Percentiles rank a stretch among this genome's conserved stretches.
Conservation (phyloP, 805 yeast species). For the Lipomyces yamadae region DNA sequence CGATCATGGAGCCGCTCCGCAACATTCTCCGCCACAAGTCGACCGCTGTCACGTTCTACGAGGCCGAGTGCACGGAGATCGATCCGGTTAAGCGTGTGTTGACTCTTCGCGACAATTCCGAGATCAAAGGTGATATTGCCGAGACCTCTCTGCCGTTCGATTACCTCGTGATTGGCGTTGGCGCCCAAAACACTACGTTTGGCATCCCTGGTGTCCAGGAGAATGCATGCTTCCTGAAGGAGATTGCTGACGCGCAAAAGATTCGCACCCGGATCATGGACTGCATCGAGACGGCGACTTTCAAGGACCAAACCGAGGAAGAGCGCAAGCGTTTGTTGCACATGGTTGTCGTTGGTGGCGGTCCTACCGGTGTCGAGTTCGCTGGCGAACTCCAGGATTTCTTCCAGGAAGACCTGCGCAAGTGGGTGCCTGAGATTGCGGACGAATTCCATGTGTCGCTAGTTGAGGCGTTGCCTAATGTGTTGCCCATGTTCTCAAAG, state of each 20-base stretch:
- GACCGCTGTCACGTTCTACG: slow-evolving; percentile 79
- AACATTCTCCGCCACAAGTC: slow-evolving; percentile 76
- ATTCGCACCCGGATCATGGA: slow-evolving; percentile 84
- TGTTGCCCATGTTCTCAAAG: slow-evolving; percentile 59
- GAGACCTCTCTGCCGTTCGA: slow-evolving; percentile 67
- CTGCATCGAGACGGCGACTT: slow-evolving; percentile 84
- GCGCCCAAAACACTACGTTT: slow-evolving; percentile 92
- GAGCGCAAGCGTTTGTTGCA: slow-evolving; percentile 85
- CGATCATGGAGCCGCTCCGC: slow-evolving; percentile 93
- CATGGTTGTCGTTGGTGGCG: slow-evolving; percentile 96
- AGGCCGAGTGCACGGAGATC: slow-evolving; percentile 86
- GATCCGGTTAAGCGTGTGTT: slow-evolving; percentile 73
- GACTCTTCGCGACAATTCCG: slow-evolving; percentile 50
- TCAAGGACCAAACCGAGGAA: slow-evolving; percentile 72
- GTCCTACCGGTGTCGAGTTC: slow-evolving; percentile 97
- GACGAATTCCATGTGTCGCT: slow-evolving; percentile 81
- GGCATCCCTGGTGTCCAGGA: slow-evolving; percentile 92
- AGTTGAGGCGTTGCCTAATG: slow-evolving; percentile 90
- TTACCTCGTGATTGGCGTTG: slow-evolving; percentile 88
- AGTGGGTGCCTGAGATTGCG: slow-evolving; percentile 87
- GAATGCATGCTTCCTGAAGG: slow-evolving; percentile 86
- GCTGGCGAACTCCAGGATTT: slow-evolving; percentile 97
- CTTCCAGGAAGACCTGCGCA: slow-evolving; percentile 84
- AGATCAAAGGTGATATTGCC: slow-evolving; percentile 46
- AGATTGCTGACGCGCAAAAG: slow-evolving; percentile 83